Evolutionary conservation across 169 alveolate genomes (phyloP).

Genomic region (Plasmodium cynomolgi): DNA sequence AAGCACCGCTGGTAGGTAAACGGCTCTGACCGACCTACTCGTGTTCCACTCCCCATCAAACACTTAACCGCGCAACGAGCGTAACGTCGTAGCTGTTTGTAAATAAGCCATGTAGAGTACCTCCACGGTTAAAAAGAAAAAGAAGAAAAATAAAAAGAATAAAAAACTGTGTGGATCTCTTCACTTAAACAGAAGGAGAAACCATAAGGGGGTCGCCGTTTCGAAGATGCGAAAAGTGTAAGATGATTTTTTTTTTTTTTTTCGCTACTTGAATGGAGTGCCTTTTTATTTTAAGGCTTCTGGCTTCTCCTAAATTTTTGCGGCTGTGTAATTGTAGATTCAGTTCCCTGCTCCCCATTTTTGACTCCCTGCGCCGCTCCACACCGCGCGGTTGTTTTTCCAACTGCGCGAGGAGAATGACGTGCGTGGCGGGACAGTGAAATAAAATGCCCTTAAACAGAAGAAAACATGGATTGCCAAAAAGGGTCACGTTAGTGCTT

Average conservation of each 20-base stretch:
- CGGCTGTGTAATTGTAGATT: not conserved
- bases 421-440: not conserved
- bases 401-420: not conserved
- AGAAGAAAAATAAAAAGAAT: not conserved
- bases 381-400: not conserved
- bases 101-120: not conserved
- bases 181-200: not conserved
- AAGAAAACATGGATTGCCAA: not conserved
- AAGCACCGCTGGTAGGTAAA: not conserved
- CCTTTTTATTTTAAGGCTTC: not conserved
- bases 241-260: not conserved
- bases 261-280: not conserved
- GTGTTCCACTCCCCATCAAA: not conserved
- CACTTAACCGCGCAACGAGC: not conserved
- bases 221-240: not conserved
- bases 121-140: not conserved
- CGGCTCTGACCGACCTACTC: not conserved
- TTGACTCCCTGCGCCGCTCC: not conserved
- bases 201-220: not conserved
- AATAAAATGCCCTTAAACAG: slow-evolving; percentile 12
- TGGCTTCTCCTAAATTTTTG: not conserved
- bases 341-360: not conserved
- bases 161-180: not conserved
- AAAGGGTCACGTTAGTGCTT: not conserved
- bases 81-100: no score